Base-by-base conservation (phyloP, 2,329 filamentous ascomycete species). In the Mariannaea sp. region DNA sequence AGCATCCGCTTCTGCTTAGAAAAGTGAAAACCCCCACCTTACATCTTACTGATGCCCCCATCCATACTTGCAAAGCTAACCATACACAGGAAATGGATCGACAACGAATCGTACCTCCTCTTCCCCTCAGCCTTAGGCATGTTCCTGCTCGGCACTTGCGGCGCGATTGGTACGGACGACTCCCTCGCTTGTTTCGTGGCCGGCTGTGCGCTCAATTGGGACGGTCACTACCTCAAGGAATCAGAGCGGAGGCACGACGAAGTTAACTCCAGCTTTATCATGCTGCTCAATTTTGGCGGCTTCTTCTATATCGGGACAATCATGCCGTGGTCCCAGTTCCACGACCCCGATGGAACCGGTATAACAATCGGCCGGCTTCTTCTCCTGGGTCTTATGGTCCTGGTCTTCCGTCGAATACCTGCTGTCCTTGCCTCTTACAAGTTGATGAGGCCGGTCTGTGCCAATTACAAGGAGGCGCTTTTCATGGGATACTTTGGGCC, bases 401-500 rank as follows among this genome's bases (percentile, higher is more conserved):
- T 84, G 5, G 19, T 78, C 10, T 78, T 85, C 57, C 77, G 82
- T 4, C 78, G 82, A 1, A 81, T 85, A 19, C 81, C 81, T 2
- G 75, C 80, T 6, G 75, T 84, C 12, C 66, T 84, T 43, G 49
- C 78, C 22, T 71, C 73, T 3, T 83, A 83, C 65, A 80, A 77
- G 57, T 71, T 82, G 17, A 81, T 83, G 77, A 78, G 77, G 0
- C 67, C 69, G 0, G 72, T 77, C 0, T 76, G 78, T 56, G 74
- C 74, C 10, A 69, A 74, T 60, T 83, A 77, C 76, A 80, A 78
- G 59, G 81, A 85, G 55, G 82, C 81, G 0, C 61, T 84, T 1
- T 84, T 85, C 54, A 80, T 84, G 79, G 82, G 82, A 0, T 83
- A 84, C 56, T 92, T 92, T 61, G 88, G 88, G 0, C 89, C 88